Conservation (phyloP, 768 basidiomycete genomes). For the Stropharia rugosoannulata region DNA sequence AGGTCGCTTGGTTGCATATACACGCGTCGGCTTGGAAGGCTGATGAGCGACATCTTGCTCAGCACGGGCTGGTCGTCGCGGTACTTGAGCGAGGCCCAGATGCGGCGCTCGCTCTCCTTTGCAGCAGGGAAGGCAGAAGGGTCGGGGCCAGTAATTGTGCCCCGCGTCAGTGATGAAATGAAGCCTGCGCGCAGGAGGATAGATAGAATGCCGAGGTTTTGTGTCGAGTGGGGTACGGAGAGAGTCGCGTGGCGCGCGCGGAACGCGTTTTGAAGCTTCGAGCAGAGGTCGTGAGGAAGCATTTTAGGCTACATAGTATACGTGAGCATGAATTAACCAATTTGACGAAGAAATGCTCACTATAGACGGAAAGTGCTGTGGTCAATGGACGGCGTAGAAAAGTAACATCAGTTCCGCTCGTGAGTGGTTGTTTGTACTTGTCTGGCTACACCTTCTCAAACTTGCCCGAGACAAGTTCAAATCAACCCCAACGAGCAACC, state of each 20-base stretch:
- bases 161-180: conserved; percentile 78
- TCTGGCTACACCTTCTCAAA: no score
- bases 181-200: conserved; percentile 93
- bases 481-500: no score
- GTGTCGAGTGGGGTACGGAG: conserved; percentile 78
- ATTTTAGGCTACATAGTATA: background rate
- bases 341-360: background rate
- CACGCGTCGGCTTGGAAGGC: conserved; percentile 79
- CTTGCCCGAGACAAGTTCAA: no score
- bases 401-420: no score
- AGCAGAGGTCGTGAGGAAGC: conserved; percentile 83
- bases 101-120: conserved; percentile 66
- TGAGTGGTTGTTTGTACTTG: no score
- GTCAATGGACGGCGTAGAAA: no score
- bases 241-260: conserved; percentile 80
- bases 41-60: conserved; percentile 74
- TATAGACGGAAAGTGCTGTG: no score
- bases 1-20: conserved; percentile 77
- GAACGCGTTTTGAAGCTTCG: conserved; percentile 91
- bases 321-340: background rate
- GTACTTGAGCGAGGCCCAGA: conserved; percentile 96
- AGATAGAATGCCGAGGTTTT: conserved; percentile 85
- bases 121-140: conserved; percentile 62
- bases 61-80: conserved; percentile 87
- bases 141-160: conserved; percentile 62